Evolutionary conservation across 2,329 filamentous ascomycete species (phyloP).

Genomic region (Zymoseptoria ardabiliae): DNA sequence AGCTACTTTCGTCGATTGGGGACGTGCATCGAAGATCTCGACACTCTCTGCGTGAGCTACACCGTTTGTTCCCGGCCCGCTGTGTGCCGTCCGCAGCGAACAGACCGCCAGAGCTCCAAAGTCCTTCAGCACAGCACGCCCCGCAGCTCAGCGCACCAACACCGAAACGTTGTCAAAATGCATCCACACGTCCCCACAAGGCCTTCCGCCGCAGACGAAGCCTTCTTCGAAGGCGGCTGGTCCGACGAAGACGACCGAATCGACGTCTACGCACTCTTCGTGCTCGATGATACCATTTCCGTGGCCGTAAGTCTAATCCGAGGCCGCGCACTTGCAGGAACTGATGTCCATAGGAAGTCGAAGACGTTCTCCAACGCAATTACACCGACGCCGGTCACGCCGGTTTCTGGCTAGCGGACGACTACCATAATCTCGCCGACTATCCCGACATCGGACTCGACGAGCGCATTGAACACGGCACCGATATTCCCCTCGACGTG

Average conservation of each 20-base stretch:
- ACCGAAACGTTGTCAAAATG: no score
- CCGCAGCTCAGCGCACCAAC: no score
- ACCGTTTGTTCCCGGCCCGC: no score
- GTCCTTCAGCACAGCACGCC: no score
- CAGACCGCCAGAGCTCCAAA: no score
- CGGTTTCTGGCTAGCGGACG: slow-evolving; percentile 6
- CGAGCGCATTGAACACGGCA: neutral
- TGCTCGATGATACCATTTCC: neutral
- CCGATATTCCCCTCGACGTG: neutral
- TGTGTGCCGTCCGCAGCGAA: no score
- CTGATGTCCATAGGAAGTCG: neutral
- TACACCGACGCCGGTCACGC: slow-evolving; percentile 1
- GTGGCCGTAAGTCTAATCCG: neutral
- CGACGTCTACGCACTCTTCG: neutral
- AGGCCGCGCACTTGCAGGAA: neutral
- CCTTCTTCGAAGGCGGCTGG: neutral
- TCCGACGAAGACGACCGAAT: neutral
- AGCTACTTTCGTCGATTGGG: no score
- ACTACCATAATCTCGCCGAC: neutral
- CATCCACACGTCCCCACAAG: neutral
- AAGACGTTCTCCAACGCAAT: slow-evolving; percentile 2
- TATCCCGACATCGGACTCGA: neutral
- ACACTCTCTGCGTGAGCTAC: no score
- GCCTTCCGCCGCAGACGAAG: neutral
- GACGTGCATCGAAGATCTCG: no score